Base-by-base conservation (phyloP, 1,284 basidiomycete genomes). In the Malassezia caprae region DNA sequence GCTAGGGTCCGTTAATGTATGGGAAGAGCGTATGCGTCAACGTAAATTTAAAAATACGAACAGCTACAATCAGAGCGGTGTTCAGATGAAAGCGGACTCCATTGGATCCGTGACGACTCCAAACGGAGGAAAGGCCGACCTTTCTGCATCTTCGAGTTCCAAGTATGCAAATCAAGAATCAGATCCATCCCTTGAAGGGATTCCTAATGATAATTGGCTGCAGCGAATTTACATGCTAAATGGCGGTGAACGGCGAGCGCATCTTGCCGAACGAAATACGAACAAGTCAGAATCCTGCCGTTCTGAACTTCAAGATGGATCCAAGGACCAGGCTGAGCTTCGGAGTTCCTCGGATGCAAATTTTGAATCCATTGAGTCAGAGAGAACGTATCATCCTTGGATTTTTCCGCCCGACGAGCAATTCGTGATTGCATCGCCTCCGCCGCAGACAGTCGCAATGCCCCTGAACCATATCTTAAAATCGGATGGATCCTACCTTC, bases 161-260 rank as follows among this genome's bases (percentile, higher is more conserved):
- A 30, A 12, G 28, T 2, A 30, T 30, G 28, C 8, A 34, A 34
- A 23, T 21, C 13, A 4, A n/a, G 41, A 27, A 15, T 4, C 32
- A 10, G 46, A 37, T 15, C 46, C 24, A 48, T 37, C 46, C 1
- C 46, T 48, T 24, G 46, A 48, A 5, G 46, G 26, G 13, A 28
- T 26, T 6, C 21, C 31, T 12, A 15, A 69, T 46, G 60, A 72
- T 44, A 60, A 60, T 2, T 72, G 70, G 70, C 57, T 72, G 1
- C 60, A 62, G 1, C 58, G 65, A 15, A 70, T 72, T 21, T 62
- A 66, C 26, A 48, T 72, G 46, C 51, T 72, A 3, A 72, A 72
- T 44, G 69, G 69, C 3, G 70, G 67, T 5, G 60, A 67, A 40
- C 62, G 63, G 39, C 59, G 61, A 60, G 61, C 61, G 23, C 62